Conservation (phyloP, 1,284 basidiomycete species). For the Hypsizygus ulmarius region DNA sequence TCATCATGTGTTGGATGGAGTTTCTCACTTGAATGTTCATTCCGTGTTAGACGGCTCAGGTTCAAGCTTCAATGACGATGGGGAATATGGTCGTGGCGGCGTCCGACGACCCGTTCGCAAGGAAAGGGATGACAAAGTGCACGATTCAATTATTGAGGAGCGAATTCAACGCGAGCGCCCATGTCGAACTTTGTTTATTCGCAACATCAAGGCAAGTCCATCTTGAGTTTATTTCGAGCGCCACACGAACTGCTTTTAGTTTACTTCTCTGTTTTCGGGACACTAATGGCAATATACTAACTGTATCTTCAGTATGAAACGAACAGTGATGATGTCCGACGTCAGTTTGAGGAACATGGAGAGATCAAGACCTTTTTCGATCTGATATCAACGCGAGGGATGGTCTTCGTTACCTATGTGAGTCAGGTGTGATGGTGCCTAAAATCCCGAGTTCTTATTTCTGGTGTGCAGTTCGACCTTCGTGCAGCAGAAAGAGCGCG, state of each 20-base stretch:
- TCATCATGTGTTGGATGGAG: conserved; percentile 34
- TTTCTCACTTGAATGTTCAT: conserved; percentile 55
- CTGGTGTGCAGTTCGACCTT: conserved; percentile 71
- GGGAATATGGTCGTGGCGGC: conserved; percentile 47
- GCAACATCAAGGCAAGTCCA: conserved; percentile 90
- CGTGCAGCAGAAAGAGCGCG: conserved; percentile 89
- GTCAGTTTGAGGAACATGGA: conserved; percentile 86
- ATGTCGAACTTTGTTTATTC: conserved; percentile 93
- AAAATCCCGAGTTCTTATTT: conserved; percentile 14
- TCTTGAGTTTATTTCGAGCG: conserved; percentile 14
- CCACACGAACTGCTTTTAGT: conserved; percentile 8
- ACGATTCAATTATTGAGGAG: conserved; percentile 86
- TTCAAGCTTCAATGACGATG: conserved; percentile 50
- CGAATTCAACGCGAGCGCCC: conserved; percentile 89
- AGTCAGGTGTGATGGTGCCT: conserved; percentile 36
- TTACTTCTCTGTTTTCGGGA: conserved; percentile 6
- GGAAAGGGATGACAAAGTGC: conserved; percentile 79
- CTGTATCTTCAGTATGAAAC: conserved; percentile 78
- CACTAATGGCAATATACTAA: conserved; percentile 14
- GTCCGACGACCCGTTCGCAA: conserved; percentile 53
- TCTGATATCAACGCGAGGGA: conserved; percentile 87
- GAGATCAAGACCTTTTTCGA: conserved; percentile 98
- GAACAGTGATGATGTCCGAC: conserved; percentile 78
- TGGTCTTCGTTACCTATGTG: conserved; percentile 98
- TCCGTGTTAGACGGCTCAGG: conserved; percentile 57